Conservation (phyloP, 108 stramenopile species). For the Mayamaea pseudoterrestris region DNA sequence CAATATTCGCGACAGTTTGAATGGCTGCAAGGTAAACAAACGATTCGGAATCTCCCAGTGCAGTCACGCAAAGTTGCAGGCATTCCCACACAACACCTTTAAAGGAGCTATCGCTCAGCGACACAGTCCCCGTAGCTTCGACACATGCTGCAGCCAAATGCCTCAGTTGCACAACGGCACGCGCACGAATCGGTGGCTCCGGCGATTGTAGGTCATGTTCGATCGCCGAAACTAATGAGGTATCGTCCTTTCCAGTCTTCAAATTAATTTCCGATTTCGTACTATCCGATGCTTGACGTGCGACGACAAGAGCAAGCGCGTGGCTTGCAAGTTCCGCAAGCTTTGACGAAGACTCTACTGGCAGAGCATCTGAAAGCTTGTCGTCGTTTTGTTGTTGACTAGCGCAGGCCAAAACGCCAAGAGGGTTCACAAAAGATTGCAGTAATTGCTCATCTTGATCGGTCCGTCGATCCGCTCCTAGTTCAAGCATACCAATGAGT, state of each 20-base stretch:
- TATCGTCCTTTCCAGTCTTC: no score
- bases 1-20: slow-evolving; percentile 60
- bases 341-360: slow-evolving; percentile 12
- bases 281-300: slow-evolving; percentile 18
- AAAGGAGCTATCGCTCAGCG: no score
- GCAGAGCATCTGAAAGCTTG: not conserved
- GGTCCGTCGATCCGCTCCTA: slow-evolving; percentile 45
- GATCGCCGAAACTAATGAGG: not conserved
- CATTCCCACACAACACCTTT: no score
- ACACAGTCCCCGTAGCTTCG: not conserved
- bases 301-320: slow-evolving; percentile 53
- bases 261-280: no score
- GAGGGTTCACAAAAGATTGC: slow-evolving; percentile 27
- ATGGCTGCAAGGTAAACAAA: slow-evolving; percentile 81
- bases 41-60: slow-evolving; percentile 68
- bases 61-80: slow-evolving; percentile 29
- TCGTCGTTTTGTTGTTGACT: slow-evolving; percentile 1
- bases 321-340: slow-evolving; percentile 75
- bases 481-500: slow-evolving; percentile 62
- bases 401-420: slow-evolving; percentile 19
- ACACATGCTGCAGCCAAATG: slow-evolving; percentile 4
- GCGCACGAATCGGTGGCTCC: slow-evolving; percentile 67
- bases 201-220: slow-evolving; percentile 43
- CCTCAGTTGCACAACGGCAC: slow-evolving; percentile 54
- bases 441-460: slow-evolving; percentile 37